These are phyloP conservation scores for Phaeolepiota aurea DNA, from an alignment of 768 basidiomycete species.

Conservation along the genomic window DNA sequence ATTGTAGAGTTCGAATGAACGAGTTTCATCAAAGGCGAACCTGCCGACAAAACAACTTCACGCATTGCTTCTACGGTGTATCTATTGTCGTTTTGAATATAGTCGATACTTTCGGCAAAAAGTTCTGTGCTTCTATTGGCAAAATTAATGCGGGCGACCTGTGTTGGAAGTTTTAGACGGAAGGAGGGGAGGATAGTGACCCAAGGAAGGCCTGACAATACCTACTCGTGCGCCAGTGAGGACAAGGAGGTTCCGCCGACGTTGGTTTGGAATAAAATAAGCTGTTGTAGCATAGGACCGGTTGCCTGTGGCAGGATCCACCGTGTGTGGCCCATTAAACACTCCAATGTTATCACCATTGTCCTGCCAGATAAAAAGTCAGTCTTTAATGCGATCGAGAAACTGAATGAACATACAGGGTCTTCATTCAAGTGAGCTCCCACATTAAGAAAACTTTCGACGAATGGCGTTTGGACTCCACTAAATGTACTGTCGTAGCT, in stretches of 20 bases:
- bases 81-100: constrained; percentile 5
- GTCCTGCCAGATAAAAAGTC: not conserved
- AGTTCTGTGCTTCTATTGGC: constrained; percentile 4
- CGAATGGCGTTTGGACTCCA: not conserved
- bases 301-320: constrained; percentile 14
- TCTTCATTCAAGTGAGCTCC: constrained; percentile 3
- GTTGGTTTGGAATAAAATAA: constrained; percentile 18
- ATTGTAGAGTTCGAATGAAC: not conserved
- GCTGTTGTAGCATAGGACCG: constrained; percentile 18
- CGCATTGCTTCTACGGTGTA: constrained; percentile 23
- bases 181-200: constrained; percentile 6
- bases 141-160: too few species aligned
- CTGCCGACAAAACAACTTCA: constrained; percentile 32
- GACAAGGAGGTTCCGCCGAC: constrained; percentile 18
- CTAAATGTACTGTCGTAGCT: not conserved
- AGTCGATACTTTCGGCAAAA: constrained; percentile 6
- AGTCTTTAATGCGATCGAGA: not conserved
- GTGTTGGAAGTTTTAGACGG: constrained; percentile 3
- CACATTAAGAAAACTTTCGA: not conserved
- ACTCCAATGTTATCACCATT: constrained; percentile 1
- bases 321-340: constrained; percentile 2
- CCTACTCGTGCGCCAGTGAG: constrained; percentile 15
- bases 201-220: constrained; percentile 15
- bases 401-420: constrained; percentile 4
- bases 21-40: constrained; percentile 3